Conservation (phyloP, 176 grass and related monocot genomes). For the Carex littledalei region DNA sequence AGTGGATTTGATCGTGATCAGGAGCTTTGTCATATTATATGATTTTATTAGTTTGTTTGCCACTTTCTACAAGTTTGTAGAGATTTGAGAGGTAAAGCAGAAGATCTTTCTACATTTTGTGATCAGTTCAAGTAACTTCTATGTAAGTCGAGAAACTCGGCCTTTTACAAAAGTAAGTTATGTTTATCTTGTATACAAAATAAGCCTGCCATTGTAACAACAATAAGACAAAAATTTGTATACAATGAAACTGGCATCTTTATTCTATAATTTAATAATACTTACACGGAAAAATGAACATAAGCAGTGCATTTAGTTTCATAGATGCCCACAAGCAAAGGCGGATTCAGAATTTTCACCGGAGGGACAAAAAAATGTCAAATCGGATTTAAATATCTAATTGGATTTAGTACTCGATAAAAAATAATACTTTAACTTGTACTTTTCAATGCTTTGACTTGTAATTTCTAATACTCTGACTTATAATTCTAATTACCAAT, state of each 20-base stretch:
- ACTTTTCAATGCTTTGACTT: no score
- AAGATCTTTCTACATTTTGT: not conserved
- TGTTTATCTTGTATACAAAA: no score
- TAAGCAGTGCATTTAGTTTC: not conserved
- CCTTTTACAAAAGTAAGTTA: not conserved
- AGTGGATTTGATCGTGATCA: not conserved
- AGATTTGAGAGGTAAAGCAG: not conserved
- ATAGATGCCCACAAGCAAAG: no score
- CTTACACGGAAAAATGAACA: not conserved
- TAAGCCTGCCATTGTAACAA: not conserved
- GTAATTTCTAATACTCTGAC: no score
- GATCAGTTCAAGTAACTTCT: not conserved
- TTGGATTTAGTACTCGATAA: no score
- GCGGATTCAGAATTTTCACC: no score
- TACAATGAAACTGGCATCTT: not conserved
- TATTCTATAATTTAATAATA: not conserved
- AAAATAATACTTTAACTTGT: no score
- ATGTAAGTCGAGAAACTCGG: not conserved
- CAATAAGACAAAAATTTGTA: not conserved
- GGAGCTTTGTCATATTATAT: not conserved
- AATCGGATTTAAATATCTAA: no score
- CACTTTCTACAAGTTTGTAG: not conserved
- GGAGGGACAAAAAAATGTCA: no score
- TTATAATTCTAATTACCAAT: no score
- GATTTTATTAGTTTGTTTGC: not conserved